Evolutionary conservation across 2,329 filamentous ascomycete genomes (phyloP).

Genomic region (Beauveria rudraprayagi): DNA sequence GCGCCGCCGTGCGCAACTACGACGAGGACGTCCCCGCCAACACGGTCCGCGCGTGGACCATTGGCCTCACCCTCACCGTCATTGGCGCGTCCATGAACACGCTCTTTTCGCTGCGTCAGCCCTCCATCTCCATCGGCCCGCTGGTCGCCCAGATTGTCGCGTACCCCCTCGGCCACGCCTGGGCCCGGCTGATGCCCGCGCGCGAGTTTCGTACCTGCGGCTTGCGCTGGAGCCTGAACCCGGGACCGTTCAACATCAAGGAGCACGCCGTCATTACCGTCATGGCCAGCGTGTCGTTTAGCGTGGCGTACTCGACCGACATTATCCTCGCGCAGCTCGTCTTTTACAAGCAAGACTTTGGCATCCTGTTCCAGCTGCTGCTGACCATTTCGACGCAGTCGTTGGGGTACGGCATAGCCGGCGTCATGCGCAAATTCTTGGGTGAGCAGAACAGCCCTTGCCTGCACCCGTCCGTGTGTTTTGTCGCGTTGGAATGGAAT

Average conservation of each 20-base stretch:
- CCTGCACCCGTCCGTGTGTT: too few relatives aligned
- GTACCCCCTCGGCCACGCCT: constrained; percentile 54
- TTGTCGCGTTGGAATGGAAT: not conserved
- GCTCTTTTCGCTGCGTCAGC: constrained; percentile 53
- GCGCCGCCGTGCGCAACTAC: constrained; percentile 55
- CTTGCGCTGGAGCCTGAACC: constrained; percentile 50
- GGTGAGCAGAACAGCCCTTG: constrained; percentile 28
- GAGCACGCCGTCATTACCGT: constrained; percentile 62
- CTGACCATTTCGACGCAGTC: constrained; percentile 62
- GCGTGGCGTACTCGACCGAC: constrained; percentile 64
- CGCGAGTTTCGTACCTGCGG: constrained; percentile 45
- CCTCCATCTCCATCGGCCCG: constrained; percentile 51
- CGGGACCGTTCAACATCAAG: constrained; percentile 62
- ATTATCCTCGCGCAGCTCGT: constrained; percentile 63
- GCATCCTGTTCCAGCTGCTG: constrained; percentile 57
- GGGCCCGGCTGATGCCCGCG: constrained; percentile 48
- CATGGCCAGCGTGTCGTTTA: constrained; percentile 65
- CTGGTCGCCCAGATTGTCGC: constrained; percentile 57
- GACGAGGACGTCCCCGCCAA: constrained; percentile 59
- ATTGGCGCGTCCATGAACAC: constrained; percentile 55
- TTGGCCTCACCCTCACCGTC: constrained; percentile 49
- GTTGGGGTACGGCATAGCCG: constrained; percentile 61
- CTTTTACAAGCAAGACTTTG: constrained; percentile 65
- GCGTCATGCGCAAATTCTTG: constrained; percentile 57
- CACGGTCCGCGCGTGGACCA: constrained; percentile 57